phyloP scores from a whole-genome alignment of 2,329 filamentous ascomycete species.

The Hypoxylon sp. region DNA sequence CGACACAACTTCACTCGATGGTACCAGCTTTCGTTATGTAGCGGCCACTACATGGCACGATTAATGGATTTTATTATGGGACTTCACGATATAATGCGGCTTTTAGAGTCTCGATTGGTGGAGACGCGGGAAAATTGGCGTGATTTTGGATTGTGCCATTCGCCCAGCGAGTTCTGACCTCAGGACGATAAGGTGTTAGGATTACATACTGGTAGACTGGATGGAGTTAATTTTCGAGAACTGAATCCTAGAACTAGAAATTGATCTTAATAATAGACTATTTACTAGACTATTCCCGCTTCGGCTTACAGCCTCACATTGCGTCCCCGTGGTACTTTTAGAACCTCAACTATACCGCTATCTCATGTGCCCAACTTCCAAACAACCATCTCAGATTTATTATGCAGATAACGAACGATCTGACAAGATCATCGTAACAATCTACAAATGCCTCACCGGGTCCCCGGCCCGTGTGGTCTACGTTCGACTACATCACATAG shows the following conservation, averaged over 20 bases:
- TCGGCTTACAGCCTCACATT: background rate
- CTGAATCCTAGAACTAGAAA: constrained; percentile 24
- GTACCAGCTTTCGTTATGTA: constrained; percentile 39
- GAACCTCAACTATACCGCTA: background rate
- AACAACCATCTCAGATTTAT: background rate
- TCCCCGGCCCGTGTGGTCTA: constrained; percentile 21
- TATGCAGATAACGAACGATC: background rate
- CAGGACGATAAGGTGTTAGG: constrained; percentile 6
- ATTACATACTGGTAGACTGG: constrained; percentile 12
- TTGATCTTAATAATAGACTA: constrained; percentile 24
- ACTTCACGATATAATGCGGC: constrained; percentile 16
- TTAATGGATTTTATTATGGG: constrained; percentile 13
- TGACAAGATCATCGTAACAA: background rate
- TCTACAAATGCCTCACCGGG: background rate
- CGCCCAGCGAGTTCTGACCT: constrained; percentile 3
- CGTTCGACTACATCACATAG: background rate
- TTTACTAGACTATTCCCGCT: constrained; percentile 9
- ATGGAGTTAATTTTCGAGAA: constrained; percentile 13
- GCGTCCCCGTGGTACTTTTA: background rate
- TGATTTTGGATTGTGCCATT: constrained; percentile 17
- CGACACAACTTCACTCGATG: constrained; percentile 29
- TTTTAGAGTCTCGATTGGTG: background rate
- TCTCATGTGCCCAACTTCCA: background rate
- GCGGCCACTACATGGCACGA: background rate
- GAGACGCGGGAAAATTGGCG: background rate